Base-by-base conservation (phyloP, 495 filamentous ascomycete genomes). In the Penicillium antarcticum region DNA sequence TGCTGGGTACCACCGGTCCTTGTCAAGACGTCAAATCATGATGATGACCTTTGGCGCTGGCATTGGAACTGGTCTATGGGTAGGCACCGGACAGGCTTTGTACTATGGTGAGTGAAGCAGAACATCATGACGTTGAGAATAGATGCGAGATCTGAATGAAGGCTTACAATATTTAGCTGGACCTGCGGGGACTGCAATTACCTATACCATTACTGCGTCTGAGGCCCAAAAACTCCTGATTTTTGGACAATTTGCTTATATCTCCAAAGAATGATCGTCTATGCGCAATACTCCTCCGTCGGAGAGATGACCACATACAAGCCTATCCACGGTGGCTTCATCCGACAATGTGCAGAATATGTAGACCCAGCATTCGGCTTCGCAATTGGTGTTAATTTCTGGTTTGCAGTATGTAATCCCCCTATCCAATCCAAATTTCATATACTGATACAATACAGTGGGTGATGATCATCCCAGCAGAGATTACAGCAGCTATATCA, bases 41-140 rank as follows among this genome's bases (percentile, higher is more conserved):
- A 67, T 67, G 64, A 67, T 62, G 61, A 67, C 64, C 19, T 67
- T 67, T 52, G 64, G 64, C 1, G 64, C 64, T 14, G 64, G 64
- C 2, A 60, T 67, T 42, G 64, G 64, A 5, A 64, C 61, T 2
- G 64, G 61, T 0, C 46, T 67, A 1, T 61, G 63, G 63, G 51
- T 61, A 7, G 56, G 63, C n/a, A 59, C 63, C 31, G 63, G 63
- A 32, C 54, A 58, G 38, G 64, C 58, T 5, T 29, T 65, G 33
- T 45, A 53, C 14, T 67, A 67, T 49, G 61, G 64, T 67, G 56
- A 46, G 53, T 32, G 26, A 29, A 7, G 8, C 5, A 6, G 2
- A 29, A 9, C 26, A 23, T 23, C 21, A 23, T 5, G 6, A 23
- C 4, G 6, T 23, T 23, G 21, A 1, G 21, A 23, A 23, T 23